Conservation (phyloP, 768 basidiomycete genomes). For the Boletus rubropictus region DNA sequence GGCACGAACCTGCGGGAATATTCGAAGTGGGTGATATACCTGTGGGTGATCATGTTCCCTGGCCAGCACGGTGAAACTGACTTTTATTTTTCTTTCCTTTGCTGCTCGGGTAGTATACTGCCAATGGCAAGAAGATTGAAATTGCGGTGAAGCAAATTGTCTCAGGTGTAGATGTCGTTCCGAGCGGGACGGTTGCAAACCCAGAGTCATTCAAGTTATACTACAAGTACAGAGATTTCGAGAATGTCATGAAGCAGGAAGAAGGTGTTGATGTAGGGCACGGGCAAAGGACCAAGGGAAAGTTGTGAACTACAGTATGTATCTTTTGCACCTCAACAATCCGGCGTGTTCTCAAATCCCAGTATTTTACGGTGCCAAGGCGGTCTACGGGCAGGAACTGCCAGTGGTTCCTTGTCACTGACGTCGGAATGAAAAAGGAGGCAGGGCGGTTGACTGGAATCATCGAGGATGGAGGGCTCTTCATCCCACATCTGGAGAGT, state of each 20-base stretch:
- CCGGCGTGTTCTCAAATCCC: too few species aligned
- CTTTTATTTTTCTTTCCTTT: background rate
- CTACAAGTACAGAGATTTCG: slow-evolving; percentile 55
- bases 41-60: slow-evolving; percentile 36
- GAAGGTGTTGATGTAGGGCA: slow-evolving; percentile 4
- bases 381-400: background rate
- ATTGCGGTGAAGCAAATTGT: slow-evolving; percentile 75
- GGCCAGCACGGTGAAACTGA: background rate
- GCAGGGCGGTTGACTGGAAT: slow-evolving; percentile 10
- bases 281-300: slow-evolving; percentile 1
- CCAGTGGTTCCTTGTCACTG: background rate
- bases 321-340: background rate
- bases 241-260: slow-evolving; percentile 24
- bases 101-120: slow-evolving; percentile 50
- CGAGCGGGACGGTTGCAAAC: slow-evolving; percentile 73
- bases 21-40: slow-evolving; percentile 64
- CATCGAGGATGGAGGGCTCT: slow-evolving; percentile 11
- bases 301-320: slow-evolving; percentile 10
- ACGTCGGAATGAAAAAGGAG: slow-evolving; percentile 13
- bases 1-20: slow-evolving; percentile 71
- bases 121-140: slow-evolving; percentile 76
- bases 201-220: slow-evolving; percentile 61
- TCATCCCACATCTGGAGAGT: background rate
- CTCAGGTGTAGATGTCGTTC: slow-evolving; percentile 56
- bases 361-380: slow-evolving; percentile 1